These are phyloP conservation scores for Magnolia changhungtana DNA, from an alignment of 164 flowering plant genomes.

Conservation along the genomic window DNA sequence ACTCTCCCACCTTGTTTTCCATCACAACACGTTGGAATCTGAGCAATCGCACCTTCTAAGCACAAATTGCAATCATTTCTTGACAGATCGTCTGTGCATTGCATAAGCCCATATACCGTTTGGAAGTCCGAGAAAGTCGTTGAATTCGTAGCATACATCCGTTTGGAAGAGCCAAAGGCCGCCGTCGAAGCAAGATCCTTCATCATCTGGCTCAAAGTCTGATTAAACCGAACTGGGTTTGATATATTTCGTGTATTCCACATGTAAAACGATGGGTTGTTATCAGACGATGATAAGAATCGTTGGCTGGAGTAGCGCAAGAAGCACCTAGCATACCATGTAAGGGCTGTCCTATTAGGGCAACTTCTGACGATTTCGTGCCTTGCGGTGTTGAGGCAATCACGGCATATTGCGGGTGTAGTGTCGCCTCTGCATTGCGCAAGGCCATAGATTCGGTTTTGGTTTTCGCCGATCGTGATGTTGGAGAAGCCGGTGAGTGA, in stretches of 20 bases:
- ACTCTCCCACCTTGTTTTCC: conserved; percentile 32
- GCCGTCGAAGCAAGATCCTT: conserved; percentile 14
- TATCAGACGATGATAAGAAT: conserved; percentile 10
- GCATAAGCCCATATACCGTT: conserved; percentile 35
- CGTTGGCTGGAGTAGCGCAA: conserved; percentile 25
- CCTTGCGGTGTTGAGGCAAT: conserved; percentile 18
- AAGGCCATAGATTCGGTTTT: conserved; percentile 25
- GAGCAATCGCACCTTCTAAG: conserved; percentile 13
- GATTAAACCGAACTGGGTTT: conserved; percentile 14
- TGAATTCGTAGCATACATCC: conserved; percentile 26
- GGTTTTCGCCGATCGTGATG: conserved; percentile 13
- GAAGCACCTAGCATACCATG: conserved; percentile 34
- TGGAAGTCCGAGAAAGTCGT: neutral
- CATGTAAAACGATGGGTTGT: neutral
- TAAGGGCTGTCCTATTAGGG: conserved; percentile 20
- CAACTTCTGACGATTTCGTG: conserved; percentile 12
- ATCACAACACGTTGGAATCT: conserved; percentile 15
- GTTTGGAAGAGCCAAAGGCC: conserved; percentile 12
- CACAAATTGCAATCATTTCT: conserved; percentile 24
- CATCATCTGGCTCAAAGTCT: conserved; percentile 12
- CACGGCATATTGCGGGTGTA: conserved; percentile 4
- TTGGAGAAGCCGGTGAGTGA: conserved; percentile 16
- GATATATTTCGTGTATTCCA: conserved; percentile 17
- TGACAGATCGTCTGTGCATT: conserved; percentile 35
- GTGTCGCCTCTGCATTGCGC: conserved; percentile 28